phyloP scores from a whole-genome alignment of 192 early-diverging fungal genomes.

The Mortierella alpina region DNA sequence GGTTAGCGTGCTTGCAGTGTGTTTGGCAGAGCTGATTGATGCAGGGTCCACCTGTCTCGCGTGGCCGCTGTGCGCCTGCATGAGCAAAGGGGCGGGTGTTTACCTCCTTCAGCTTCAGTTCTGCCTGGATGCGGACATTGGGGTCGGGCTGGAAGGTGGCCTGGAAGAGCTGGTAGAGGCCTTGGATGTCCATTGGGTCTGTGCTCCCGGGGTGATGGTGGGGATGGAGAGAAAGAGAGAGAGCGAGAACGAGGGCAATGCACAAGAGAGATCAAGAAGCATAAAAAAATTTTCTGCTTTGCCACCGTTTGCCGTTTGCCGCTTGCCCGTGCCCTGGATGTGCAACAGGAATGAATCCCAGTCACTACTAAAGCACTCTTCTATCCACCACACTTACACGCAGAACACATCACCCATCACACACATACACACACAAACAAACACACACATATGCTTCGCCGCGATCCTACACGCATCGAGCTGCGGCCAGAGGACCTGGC shows the following conservation, averaged over 20 bases:
- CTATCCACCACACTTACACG: background rate
- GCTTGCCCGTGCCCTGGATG: background rate
- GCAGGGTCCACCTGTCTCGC: background rate
- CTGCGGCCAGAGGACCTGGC: conserved; percentile 23
- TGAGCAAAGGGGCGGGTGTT: background rate
- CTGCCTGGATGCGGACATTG: conserved; percentile 83
- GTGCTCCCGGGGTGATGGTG: background rate
- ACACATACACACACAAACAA: background rate
- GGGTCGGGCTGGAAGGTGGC: conserved; percentile 87
- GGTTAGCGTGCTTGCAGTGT: background rate
- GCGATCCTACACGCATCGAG: conserved; percentile 40
- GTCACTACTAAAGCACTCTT: background rate
- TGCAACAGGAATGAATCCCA: no score
- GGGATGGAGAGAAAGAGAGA: background rate
- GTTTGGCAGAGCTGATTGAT: background rate
- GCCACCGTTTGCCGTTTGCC: background rate
- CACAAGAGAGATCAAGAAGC: background rate
- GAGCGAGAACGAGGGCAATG: background rate
- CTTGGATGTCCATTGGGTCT: conserved; percentile 66
- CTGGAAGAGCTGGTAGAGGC: conserved; percentile 78
- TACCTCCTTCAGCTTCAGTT: conserved; percentile 82
- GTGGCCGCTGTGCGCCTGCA: no score
- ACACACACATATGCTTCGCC: conserved; percentile 20
- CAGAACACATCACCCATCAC: background rate
- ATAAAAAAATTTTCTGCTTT: conserved; percentile 8